phyloP scores from a whole-genome alignment of 306 rosid species.

The Cicer cuneatum region DNA sequence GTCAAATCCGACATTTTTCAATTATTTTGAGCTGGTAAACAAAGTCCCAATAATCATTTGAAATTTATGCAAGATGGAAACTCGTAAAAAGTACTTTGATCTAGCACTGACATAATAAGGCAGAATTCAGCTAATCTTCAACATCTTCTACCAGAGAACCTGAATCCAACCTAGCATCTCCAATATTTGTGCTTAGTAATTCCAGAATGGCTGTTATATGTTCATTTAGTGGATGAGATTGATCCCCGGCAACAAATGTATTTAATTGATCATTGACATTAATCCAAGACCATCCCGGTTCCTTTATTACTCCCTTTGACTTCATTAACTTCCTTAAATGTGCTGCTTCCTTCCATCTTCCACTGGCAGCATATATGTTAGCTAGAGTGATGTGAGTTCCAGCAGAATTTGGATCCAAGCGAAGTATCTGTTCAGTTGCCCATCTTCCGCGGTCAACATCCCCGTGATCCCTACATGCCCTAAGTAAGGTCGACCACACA shows the following conservation, averaged over 20 bases:
- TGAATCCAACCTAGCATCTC: conserved; percentile 46
- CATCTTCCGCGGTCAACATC: conserved; percentile 69
- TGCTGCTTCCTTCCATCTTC: conserved; percentile 78
- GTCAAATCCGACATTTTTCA: background rate
- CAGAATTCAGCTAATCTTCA: conserved; percentile 47
- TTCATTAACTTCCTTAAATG: conserved; percentile 69
- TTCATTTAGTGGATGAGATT: conserved; percentile 63
- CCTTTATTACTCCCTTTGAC: conserved; percentile 78
- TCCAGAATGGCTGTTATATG: conserved; percentile 60
- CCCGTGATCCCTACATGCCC: conserved; percentile 72
- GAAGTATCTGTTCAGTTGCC: conserved; percentile 68
- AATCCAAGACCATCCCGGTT: conserved; percentile 89
- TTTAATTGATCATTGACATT: conserved; percentile 59
- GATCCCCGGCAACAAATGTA: conserved; percentile 70
- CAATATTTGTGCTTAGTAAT: conserved; percentile 53
- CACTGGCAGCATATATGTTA: conserved; percentile 70
- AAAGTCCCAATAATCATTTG: background rate
- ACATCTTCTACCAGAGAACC: conserved; percentile 43
- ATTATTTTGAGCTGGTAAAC: background rate
- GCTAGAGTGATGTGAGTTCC: conserved; percentile 77
- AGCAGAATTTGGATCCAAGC: conserved; percentile 66
- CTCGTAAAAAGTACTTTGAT: conserved; percentile 12
- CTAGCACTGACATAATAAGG: conserved; percentile 22
- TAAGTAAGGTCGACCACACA: conserved; percentile 83
- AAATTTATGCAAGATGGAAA: conserved; percentile 21